phyloP scores from a whole-genome alignment of 352 stramenopile species.

The Thalassiosira exigua region DNA sequence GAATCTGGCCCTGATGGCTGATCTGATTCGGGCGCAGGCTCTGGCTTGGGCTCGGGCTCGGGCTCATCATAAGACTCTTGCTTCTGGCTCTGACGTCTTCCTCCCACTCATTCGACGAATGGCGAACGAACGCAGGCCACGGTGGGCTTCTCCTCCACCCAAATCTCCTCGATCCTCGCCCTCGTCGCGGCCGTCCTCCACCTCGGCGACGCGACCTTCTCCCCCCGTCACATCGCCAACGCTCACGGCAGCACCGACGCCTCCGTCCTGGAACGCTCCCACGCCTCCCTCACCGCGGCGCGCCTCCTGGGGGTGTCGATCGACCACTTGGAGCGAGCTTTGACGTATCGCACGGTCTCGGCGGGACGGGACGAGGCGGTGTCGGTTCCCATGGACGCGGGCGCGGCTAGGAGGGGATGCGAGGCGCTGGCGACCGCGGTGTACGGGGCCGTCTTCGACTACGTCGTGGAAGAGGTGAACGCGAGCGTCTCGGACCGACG shows the following conservation, averaged over 20 bases:
- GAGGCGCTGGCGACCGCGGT: constrained; percentile 65
- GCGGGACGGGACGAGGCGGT: constrained; percentile 61
- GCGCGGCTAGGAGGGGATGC: constrained; percentile 60
- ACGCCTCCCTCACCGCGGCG: constrained; percentile 39
- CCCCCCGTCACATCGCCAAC: constrained; percentile 68
- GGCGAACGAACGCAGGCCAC: constrained; percentile 2
- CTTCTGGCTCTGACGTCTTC: too few relatives aligned
- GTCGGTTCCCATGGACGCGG: constrained; percentile 69
- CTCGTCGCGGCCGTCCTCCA: constrained; percentile 79
- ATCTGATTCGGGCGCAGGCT: too few relatives aligned
- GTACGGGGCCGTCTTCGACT: constrained; percentile 63
- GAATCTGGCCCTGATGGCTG: too few relatives aligned
- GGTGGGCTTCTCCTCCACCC: constrained; percentile 56
- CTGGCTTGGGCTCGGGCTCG: too few relatives aligned
- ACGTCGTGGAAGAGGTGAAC: constrained; percentile 63
- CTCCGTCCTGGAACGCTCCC: constrained; percentile 77
- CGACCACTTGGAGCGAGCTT: constrained; percentile 48
- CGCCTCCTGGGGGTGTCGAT: constrained; percentile 57
- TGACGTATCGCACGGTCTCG: constrained; percentile 60
- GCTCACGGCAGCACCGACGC: constrained; percentile 68
- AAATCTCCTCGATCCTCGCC: constrained; percentile 40
- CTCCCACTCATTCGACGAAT: neutral
- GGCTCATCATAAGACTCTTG: too few relatives aligned
- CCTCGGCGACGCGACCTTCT: constrained; percentile 82
- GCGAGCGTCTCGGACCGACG: constrained; percentile 39